A percentile compares a stretch with the other conserved stretches of the same genome.
phyloP scores from a whole-genome alignment of 1,284 basidiomycete species.

The Afroboletus lepidellus region DNA sequence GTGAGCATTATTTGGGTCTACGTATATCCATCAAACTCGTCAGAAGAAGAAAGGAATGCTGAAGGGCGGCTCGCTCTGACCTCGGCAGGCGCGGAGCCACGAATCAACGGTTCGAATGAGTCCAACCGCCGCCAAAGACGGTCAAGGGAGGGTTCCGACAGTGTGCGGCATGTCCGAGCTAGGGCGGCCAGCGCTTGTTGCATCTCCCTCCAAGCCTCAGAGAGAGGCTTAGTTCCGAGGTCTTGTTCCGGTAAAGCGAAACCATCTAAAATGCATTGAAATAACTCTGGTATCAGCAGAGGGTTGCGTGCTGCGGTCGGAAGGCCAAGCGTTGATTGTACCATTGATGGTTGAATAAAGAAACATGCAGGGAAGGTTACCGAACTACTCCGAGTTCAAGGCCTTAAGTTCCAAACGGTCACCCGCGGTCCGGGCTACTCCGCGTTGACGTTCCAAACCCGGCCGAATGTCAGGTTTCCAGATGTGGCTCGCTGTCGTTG shows the following conservation, averaged over 20 bases:
- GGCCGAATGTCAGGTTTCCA: too few species aligned
- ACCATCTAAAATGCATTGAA: background rate
- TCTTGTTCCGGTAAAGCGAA: background rate
- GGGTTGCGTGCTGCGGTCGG: background rate
- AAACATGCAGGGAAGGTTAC: too few species aligned
- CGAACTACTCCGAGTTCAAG: too few species aligned
- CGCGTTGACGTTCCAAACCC: too few species aligned
- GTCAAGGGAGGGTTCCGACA: background rate
- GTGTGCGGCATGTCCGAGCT: background rate
- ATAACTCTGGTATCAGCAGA: background rate
- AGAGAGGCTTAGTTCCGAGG: background rate
- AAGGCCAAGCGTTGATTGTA: too few species aligned
- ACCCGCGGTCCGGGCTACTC: too few species aligned
- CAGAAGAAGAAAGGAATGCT: background rate
- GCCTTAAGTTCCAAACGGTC: too few species aligned
- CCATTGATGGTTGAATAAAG: too few species aligned
- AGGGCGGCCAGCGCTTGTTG: background rate
- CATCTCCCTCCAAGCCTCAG: background rate
- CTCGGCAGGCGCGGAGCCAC: too few species aligned
- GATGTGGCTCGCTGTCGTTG: too few species aligned
- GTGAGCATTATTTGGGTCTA: background rate
- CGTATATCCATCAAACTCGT: background rate
- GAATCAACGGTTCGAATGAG: background rate
- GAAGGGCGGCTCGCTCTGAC: background rate
- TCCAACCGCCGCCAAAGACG: conserved; percentile 1